phyloP scores from a whole-genome alignment of 225 moss, liverwort and hornwort species.

The Asterella californica region DNA sequence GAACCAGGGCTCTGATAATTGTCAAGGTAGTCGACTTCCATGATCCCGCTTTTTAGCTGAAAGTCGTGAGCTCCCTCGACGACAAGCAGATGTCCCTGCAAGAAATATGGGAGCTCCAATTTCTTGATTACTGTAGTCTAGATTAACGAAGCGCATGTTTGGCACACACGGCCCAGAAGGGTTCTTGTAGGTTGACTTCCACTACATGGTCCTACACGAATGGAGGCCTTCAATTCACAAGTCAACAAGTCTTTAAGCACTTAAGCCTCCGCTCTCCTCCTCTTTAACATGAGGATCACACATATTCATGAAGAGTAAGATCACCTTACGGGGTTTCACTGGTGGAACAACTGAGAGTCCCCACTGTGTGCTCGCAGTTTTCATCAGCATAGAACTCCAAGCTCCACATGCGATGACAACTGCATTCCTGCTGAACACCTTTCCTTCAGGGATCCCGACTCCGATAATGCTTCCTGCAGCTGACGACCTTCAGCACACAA shows the following conservation, averaged over 20 bases:
- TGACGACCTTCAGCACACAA: slow-evolving; percentile 48
- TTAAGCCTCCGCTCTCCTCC: neutral
- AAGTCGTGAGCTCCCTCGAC: slow-evolving; percentile 50
- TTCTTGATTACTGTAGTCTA: neutral
- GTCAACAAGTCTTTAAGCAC: neutral
- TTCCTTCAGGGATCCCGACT: slow-evolving; percentile 59
- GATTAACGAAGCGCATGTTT: no score
- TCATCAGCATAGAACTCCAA: slow-evolving; percentile 73
- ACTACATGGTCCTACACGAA: no score
- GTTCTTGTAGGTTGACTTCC: no score
- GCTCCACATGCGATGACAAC: slow-evolving; percentile 89
- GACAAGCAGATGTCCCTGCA: slow-evolving; percentile 89
- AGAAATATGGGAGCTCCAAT: neutral
- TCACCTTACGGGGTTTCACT: slow-evolving; percentile 87
- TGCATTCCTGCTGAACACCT: slow-evolving; percentile 59
- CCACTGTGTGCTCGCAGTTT: slow-evolving; percentile 54
- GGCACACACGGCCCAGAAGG: no score
- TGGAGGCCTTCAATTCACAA: neutral
- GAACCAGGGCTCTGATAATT: slow-evolving; percentile 25
- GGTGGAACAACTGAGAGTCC: slow-evolving; percentile 53
- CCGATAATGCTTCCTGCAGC: slow-evolving; percentile 52
- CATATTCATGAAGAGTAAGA: neutral
- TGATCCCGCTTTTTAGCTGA: slow-evolving; percentile 74
- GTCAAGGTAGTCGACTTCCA: slow-evolving; percentile 80
- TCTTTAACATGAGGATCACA: neutral